Base-by-base conservation (phyloP, 2,329 filamentous ascomycete genomes). In the Cytospora piceicola region DNA sequence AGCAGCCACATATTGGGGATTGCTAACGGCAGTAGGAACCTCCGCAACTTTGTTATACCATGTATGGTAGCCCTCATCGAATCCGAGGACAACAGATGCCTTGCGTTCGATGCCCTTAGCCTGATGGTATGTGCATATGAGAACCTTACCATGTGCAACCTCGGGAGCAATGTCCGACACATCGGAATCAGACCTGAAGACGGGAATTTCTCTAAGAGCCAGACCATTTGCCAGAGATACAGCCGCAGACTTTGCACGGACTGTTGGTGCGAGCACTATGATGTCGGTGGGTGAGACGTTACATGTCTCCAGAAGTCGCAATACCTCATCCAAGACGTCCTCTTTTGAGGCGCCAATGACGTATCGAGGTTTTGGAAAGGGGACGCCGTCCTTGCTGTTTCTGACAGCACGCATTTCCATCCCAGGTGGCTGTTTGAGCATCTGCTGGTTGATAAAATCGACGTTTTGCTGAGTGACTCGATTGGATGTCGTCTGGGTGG, bases 121-220 rank as follows among this genome's bases (percentile, higher is more conserved):
- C 20, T 67, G 65, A n/a, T 67, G 65, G 36, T 67, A 67, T 7
- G 65, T 67, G 54, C 65, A 67, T 12, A 67, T 64, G n/a, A 67
- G 34, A 12, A 67, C 61, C 32, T 67, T 67, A 1, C 65, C 65
- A 11, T 29, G 54, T 15, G 65, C 61, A 8, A 67, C 65, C 32
- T 67, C 61, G 11, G 65, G 61, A 7, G 57, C 58, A 11, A 67
- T 34, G n/a, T 67, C 65, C 20, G 65, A 64, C 5, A 64, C 57
- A n/a, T 67, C 65, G 7, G 65, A 67, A 32, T 67, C 65, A 14
- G 65, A 67, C n/a, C 65, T 64, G 27, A 61, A 67, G 2, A 67
- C 65, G 2, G 65, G 65, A 17, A 67, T 55, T 2, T 58, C 65
- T 39, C 32, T 55, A 5, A 61, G 32, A 1, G 65, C 65, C 24